Evolutionary conservation across 1,284 basidiomycete species (phyloP), one percentile per base, ranked within the genome.

Genomic region (Microbotryum silenes-acaulis): DNA sequence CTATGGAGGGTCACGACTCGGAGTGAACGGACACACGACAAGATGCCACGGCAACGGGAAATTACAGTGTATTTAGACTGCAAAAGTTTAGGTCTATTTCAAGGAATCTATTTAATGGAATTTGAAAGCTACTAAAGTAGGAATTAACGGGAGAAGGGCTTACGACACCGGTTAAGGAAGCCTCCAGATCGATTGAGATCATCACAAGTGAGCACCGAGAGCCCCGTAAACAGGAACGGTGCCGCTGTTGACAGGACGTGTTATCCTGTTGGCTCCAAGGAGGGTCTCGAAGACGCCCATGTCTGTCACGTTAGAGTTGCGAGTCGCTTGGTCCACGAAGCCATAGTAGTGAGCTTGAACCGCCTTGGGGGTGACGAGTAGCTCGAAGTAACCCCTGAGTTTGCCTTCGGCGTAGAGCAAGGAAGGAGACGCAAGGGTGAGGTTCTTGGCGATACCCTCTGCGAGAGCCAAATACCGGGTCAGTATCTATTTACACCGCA

Each of bases 321-420:
- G 37, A 14, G 62, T 60, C 16, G 23, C 9, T 49, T 63, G 62
- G 12, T 63, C 58, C 25, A 74, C 72, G 80, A 85, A 83, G 6
- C 81, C 83, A 65, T 81, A 85, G 74, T 81, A 85, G 48, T 82
- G 80, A 25, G 83, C 82, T 53, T 78, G 81, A 57, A 81, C 71
- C 33, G 77, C 76, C 7, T 78, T 62, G 16, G 81, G 70, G 61
- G 80, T 76, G 62, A 84, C 72, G 29, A 75, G 63, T 21, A 71
- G 62, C 65, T 71, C 64, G 61, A 74, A 84, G 77, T 85, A 85
- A 3, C 85, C 84, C 37, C 84, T 75, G 73, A 78, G 82, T 7
- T 79, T 81, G 10, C 81, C 83, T 71, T 86, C 84, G 62, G 82
- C 83, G 81, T 81, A 85, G 71, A 84, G 83, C 51, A 85, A 72